phyloP scores from a whole-genome alignment of 371 early-diverging fungal genomes.

The Circinella minor region DNA sequence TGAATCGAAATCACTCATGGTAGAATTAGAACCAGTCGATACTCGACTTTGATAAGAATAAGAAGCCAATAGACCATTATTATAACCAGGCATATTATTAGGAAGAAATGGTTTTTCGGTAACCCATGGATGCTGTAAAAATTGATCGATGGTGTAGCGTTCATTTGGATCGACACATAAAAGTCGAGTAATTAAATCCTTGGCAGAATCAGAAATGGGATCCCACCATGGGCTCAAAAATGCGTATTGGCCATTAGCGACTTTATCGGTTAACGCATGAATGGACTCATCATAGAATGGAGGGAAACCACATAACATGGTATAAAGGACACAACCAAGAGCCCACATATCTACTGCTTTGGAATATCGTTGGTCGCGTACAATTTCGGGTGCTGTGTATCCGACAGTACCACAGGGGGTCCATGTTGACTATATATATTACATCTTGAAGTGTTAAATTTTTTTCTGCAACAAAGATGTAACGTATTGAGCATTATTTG shows the following conservation, averaged over 20 bases:
- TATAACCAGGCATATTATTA: neutral
- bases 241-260: slow-evolving; percentile 75
- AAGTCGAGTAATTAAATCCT: slow-evolving; percentile 82
- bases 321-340: slow-evolving; percentile 91
- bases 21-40: slow-evolving; percentile 26
- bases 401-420: slow-evolving; percentile 94
- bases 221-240: slow-evolving; percentile 93
- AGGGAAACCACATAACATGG: slow-evolving; percentile 88
- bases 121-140: slow-evolving; percentile 82
- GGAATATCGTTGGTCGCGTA: slow-evolving; percentile 80
- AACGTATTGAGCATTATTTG: no score
- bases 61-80: neutral
- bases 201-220: slow-evolving; percentile 72
- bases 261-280: slow-evolving; percentile 74
- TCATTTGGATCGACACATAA: slow-evolving; percentile 83
- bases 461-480: no score
- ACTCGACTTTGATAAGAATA: slow-evolving; percentile 7
- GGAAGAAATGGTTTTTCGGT: slow-evolving; percentile 23
- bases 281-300: slow-evolving; percentile 90
- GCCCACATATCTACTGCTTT: slow-evolving; percentile 95
- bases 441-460: no score
- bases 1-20: slow-evolving; percentile 28
- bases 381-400: slow-evolving; percentile 92
- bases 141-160: slow-evolving; percentile 84
- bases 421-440: slow-evolving; percentile 56